These are phyloP conservation scores for Geotrichum citri-aurantii DNA, from an alignment of 1,139 yeast genomes.

Conservation along the genomic window DNA sequence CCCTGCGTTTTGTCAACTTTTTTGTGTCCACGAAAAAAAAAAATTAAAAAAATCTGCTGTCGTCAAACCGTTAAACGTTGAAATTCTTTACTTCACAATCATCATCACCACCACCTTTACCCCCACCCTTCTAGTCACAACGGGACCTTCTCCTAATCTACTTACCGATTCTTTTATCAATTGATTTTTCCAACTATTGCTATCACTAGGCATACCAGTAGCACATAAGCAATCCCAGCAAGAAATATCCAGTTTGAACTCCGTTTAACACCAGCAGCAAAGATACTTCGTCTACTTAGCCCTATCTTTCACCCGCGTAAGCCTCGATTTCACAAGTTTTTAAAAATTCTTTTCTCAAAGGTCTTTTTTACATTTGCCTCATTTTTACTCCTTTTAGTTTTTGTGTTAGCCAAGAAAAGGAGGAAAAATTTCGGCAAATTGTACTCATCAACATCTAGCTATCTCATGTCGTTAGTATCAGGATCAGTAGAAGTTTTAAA, in stretches of 20 bases:
- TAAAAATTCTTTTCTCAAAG: constrained; percentile 4
- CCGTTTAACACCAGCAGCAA: not conserved
- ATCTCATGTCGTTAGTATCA: constrained; percentile 21
- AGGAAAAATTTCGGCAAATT: constrained; percentile 19
- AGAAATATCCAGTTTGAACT: not conserved
- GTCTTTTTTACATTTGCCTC: constrained; percentile 1
- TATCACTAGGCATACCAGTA: not conserved
- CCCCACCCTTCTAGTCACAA: not conserved
- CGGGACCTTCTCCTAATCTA: too few species aligned
- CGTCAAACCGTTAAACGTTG: not conserved
- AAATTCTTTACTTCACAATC: not conserved
- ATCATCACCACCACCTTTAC: not conserved
- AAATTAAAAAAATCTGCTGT: not conserved
- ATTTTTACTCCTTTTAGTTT: constrained; percentile 1
- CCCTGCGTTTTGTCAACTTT: too few species aligned
- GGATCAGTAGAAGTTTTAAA: constrained; percentile 37
- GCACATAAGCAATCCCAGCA: not conserved
- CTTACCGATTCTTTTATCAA: not conserved
- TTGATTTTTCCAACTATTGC: not conserved
- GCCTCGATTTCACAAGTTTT: not conserved
- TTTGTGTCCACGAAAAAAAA: not conserved
- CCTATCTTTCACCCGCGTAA: not conserved
- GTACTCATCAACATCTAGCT: constrained; percentile 20
- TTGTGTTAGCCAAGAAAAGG: constrained; percentile 7
- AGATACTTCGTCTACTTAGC: not conserved